Base-by-base conservation (phyloP, 768 basidiomycete genomes). In the Mycena crocata region DNA sequence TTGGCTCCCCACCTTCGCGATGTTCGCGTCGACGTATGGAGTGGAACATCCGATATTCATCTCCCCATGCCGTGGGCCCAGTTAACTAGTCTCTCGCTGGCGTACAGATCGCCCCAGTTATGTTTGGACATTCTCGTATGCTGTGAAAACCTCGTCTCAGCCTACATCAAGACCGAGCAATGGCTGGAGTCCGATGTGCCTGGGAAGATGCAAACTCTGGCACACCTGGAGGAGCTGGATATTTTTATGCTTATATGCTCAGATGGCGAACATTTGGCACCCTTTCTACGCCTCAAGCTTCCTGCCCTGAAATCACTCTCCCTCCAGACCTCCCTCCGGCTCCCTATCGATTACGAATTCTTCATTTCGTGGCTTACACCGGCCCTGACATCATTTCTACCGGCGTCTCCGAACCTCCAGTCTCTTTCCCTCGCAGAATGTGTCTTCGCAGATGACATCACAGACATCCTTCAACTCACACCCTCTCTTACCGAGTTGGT, bases 21-120 rank as follows among this genome's bases (percentile, higher is more conserved):
- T n/a, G 46, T 62, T 48, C 45, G 24, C 1, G 5, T 67, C 7
- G 30, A 42, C 34, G 28, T 46, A 28, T n/a, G 24, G 15, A 21
- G 15, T 31, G 28, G 21, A 9, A 21, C 55, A 12, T 24, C 30
- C 19, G 6, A 24, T 32, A 21, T 57, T n/a, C n/a, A n/a, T n/a
- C n/a, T n/a, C n/a, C 28, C 48, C 13, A 50, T 67, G 39, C 54
- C 59, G 34, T 67, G 66, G 66, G 48, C 37, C 1, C 66, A 67
- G 49, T 52, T 63, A 37, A 63, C 62, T 32, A 51, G 24, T 19
- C 51, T 63, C 39, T 15, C 24, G 15, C 35, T 67, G 28, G 17
- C 12, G 9, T 48, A 49, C 26, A 35, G 23, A 2, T 57, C 48
- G 21, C 60, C 66, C 24, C 60, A 57, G 17, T 3, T n/a, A 21